Percentiles rank a stretch among this genome's conserved stretches.
Conservation (phyloP, 108 stramenopile species). For the Nitzschia putrida region DNA sequence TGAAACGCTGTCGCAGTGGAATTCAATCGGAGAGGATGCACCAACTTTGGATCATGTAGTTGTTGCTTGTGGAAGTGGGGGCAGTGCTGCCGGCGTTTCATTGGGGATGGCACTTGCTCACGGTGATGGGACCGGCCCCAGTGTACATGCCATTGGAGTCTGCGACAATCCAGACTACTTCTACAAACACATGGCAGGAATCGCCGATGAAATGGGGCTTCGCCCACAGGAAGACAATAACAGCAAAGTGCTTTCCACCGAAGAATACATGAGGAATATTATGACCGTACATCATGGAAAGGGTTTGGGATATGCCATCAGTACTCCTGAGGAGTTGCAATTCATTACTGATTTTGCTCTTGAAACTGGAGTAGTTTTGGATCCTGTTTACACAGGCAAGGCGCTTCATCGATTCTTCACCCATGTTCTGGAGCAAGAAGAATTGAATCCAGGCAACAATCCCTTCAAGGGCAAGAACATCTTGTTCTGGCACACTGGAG, state of each 20-base stretch:
- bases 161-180: constrained; percentile 91
- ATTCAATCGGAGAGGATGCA: constrained; percentile 22
- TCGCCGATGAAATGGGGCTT: constrained; percentile 81
- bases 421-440: constrained; percentile 52
- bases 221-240: neutral
- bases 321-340: constrained; percentile 75
- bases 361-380: constrained; percentile 82
- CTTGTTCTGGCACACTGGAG: constrained; percentile 92
- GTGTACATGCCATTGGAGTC: constrained; percentile 83
- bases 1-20: constrained; percentile 52
- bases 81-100: constrained; percentile 81
- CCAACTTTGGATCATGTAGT: constrained; percentile 78
- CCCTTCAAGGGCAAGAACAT: constrained; percentile 56
- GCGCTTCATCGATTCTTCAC: constrained; percentile 77
- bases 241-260: constrained; percentile 9
- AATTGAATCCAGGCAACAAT: constrained; percentile 19
- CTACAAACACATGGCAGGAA: constrained; percentile 57
- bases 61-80: constrained; percentile 89
- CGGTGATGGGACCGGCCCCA: constrained; percentile 24
- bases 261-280: constrained; percentile 56
- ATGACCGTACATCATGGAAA: constrained; percentile 78
- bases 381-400: constrained; percentile 91
- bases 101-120: constrained; percentile 67
- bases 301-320: constrained; percentile 76
- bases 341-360: constrained; percentile 67